Conservation (phyloP, 331 rosid genomes). For the Phaseolus coccineus region DNA sequence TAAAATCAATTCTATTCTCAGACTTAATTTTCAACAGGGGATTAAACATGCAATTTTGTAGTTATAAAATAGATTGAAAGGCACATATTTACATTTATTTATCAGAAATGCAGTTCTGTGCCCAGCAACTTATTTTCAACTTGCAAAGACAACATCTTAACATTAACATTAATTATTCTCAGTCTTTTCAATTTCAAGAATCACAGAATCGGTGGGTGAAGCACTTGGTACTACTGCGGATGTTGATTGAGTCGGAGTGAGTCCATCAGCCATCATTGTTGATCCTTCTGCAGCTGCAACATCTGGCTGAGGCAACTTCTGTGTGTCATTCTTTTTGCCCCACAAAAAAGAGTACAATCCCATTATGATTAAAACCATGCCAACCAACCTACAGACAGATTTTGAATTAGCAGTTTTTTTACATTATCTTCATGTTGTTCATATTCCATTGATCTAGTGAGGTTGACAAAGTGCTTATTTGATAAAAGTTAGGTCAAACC, state of each 20-base stretch:
- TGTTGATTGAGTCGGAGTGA: conserved; percentile 31
- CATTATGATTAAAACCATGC: conserved; percentile 58
- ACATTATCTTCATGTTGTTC: not conserved
- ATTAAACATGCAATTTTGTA: too few species aligned
- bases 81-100: too few species aligned
- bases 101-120: too few species aligned
- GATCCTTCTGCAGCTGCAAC: not conserved
- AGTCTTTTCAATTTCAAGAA: conserved; percentile 20
- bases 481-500: not conserved
- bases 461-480: not conserved
- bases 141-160: not conserved
- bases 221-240: conserved; percentile 43
- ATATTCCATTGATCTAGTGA: not conserved
- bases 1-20: too few species aligned
- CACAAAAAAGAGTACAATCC: conserved; percentile 71
- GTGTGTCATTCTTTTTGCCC: conserved; percentile 59
- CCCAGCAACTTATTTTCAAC: not conserved
- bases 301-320: conserved; percentile 12
- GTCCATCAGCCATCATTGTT: conserved; percentile 22
- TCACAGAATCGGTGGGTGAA: conserved; percentile 29
- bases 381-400: conserved; percentile 53
- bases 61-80: too few species aligned
- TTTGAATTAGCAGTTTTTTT: not conserved
- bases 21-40: too few species aligned
- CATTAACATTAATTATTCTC: not conserved